A percentile compares a stretch with the other conserved stretches of the same genome.
Conservation (phyloP, 441 rosid species). For the Euphorbia schlechtendalii region DNA sequence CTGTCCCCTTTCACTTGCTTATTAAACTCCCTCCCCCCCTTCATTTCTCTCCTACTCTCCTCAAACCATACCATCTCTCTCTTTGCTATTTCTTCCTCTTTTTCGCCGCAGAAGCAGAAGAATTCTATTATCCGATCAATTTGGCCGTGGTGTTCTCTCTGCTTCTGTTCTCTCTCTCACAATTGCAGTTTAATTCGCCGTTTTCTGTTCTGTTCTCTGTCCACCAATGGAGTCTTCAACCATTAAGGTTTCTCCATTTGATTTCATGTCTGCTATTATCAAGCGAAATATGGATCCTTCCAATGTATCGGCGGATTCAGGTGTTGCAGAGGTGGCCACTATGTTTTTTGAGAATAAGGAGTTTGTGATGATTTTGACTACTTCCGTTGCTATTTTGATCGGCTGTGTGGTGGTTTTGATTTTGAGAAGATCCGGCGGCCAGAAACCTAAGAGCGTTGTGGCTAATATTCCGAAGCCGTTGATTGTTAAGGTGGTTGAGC, state of each 20-base stretch:
- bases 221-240: constrained; percentile 22
- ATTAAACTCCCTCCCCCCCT: background rate
- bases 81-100: constrained; percentile 27
- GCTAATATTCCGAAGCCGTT: constrained; percentile 44
- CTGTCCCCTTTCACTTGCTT: background rate
- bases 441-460: constrained; percentile 1
- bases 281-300: constrained; percentile 56
- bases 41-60: constrained; percentile 6
- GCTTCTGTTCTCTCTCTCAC: no score
- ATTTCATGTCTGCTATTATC: constrained; percentile 77
- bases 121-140: background rate
- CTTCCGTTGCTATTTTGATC: constrained; percentile 76
- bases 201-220: background rate
- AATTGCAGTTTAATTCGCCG: background rate
- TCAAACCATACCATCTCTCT: constrained; percentile 17
- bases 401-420: constrained; percentile 69
- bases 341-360: constrained; percentile 63
- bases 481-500: constrained; percentile 41
- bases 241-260: constrained; percentile 58
- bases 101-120: constrained; percentile 20
- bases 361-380: constrained; percentile 60
- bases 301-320: constrained; percentile 44
- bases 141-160: background rate
- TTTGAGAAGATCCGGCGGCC: constrained; percentile 56
- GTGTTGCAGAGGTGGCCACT: constrained; percentile 44